phyloP scores from a whole-genome alignment of 1,139 yeast species.

The Yamadazyma oceani region DNA sequence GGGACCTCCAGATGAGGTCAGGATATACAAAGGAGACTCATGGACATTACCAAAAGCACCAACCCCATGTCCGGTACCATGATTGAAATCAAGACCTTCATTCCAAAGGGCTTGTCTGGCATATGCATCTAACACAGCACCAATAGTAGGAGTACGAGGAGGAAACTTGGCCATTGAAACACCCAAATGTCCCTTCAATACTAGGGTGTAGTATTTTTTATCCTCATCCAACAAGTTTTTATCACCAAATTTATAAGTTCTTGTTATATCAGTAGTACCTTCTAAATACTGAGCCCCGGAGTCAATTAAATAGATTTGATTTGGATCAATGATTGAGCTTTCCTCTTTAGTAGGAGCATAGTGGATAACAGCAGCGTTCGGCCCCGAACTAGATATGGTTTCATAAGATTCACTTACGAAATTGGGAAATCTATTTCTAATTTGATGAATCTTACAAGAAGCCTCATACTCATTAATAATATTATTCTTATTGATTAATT shows the following conservation, averaged over 20 bases:
- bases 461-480: constrained; percentile 42
- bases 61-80: constrained; percentile 64
- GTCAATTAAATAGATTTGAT: constrained; percentile 46
- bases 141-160: constrained; percentile 37
- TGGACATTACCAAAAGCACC: constrained; percentile 59
- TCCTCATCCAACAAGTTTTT: constrained; percentile 23
- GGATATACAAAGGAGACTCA: constrained; percentile 53
- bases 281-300: constrained; percentile 59
- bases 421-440: constrained; percentile 42
- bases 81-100: constrained; percentile 53
- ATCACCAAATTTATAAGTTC: constrained; percentile 47
- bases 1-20: constrained; percentile 39
- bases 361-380: constrained; percentile 56
- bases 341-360: constrained; percentile 51
- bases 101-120: constrained; percentile 56
- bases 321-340: constrained; percentile 41
- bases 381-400: constrained; percentile 54
- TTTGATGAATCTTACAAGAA: constrained; percentile 41
- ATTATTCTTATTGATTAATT: constrained; percentile 26
- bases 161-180: constrained; percentile 55
- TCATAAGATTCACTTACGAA: constrained; percentile 55
- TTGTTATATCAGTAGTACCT: constrained; percentile 61
- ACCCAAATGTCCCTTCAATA: constrained; percentile 55
- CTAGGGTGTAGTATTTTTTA: constrained; percentile 49
- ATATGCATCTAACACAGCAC: constrained; percentile 48